Evolutionary conservation across 2,329 filamentous ascomycete genomes (phyloP).

Genomic region (Allantophomopsis cytisporea): DNA sequence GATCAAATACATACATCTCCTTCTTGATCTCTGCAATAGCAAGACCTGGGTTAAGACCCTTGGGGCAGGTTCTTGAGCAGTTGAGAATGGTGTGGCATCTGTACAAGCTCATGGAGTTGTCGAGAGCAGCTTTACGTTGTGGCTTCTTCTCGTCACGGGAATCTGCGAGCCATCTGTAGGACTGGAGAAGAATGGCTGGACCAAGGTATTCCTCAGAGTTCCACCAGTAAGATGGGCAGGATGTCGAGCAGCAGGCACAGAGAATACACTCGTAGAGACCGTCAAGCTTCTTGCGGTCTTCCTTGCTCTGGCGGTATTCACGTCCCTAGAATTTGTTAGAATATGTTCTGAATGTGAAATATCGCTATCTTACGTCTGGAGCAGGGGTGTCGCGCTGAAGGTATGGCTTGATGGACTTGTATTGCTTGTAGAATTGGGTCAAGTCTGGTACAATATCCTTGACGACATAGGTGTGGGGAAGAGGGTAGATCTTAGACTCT

Average conservation of each 20-base stretch:
- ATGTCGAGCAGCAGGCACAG: constrained; percentile 97
- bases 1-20: constrained; percentile 38
- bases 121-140: constrained; percentile 79
- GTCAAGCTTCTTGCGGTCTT: constrained; percentile 90
- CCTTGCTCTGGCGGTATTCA: constrained; percentile 83
- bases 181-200: constrained; percentile 90
- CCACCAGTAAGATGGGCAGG: constrained; percentile 99
- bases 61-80: constrained; percentile 94
- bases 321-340: constrained; percentile 47
- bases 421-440: constrained; percentile 99
- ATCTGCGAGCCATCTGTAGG: constrained; percentile 94
- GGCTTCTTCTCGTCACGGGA: constrained; percentile 82
- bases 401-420: constrained; percentile 99
- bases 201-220: constrained; percentile 98
- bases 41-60: constrained; percentile 90
- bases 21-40: constrained; percentile 99
- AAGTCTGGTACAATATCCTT: constrained; percentile 97
- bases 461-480: constrained; percentile 97
- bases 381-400: constrained; percentile 80
- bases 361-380: constrained; percentile 51
- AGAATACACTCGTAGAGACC: constrained; percentile 99
- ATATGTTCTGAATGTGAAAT: no score
- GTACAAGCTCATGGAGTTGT: constrained; percentile 99
- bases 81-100: constrained; percentile 99
- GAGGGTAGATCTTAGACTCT: constrained; percentile 90